phyloP scores from a whole-genome alignment of 2,329 filamentous ascomycete genomes.

The Ceratocystis harringtonii region DNA sequence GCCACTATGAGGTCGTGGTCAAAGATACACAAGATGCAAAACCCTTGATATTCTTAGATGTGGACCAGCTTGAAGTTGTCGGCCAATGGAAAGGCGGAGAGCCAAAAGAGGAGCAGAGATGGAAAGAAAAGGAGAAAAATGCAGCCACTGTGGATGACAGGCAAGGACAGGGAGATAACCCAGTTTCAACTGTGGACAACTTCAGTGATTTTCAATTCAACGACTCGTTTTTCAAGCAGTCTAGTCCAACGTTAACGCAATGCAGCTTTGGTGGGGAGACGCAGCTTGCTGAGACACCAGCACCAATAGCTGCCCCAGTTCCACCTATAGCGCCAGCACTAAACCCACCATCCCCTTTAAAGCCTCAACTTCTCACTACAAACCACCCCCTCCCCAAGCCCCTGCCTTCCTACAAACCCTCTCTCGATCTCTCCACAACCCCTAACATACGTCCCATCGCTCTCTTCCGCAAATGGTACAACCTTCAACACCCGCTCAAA shows the following conservation, averaged over 20 bases:
- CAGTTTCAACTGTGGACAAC: neutral
- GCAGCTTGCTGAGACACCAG: neutral
- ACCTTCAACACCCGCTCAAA: conserved; percentile 32
- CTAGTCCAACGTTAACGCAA: neutral
- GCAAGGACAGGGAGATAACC: neutral
- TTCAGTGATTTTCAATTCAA: conserved; percentile 15
- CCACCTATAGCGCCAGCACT: neutral
- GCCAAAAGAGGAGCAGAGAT: neutral
- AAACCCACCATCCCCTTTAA: neutral
- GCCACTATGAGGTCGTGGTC: conserved; percentile 25
- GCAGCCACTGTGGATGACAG: neutral
- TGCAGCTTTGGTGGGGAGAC: neutral
- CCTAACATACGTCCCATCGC: conserved; percentile 22
- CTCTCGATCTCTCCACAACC: neutral
- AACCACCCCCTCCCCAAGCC: conserved; percentile 16
- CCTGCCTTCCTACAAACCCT: conserved; percentile 9
- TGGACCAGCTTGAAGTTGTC: conserved; percentile 4
- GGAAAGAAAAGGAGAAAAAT: neutral
- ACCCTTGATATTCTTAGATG: conserved; percentile 1
- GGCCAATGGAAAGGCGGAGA: neutral
- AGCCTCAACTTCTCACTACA: conserved; percentile 23
- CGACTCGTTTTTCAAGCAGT: conserved; percentile 12
- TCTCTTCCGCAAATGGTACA: conserved; percentile 29
- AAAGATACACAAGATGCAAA: neutral
- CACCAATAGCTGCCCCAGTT: neutral